Evolutionary conservation across 768 basidiomycete genomes (phyloP), one percentile per base, ranked within the genome.

Genomic region (Erythrobasidium yunnanense): DNA sequence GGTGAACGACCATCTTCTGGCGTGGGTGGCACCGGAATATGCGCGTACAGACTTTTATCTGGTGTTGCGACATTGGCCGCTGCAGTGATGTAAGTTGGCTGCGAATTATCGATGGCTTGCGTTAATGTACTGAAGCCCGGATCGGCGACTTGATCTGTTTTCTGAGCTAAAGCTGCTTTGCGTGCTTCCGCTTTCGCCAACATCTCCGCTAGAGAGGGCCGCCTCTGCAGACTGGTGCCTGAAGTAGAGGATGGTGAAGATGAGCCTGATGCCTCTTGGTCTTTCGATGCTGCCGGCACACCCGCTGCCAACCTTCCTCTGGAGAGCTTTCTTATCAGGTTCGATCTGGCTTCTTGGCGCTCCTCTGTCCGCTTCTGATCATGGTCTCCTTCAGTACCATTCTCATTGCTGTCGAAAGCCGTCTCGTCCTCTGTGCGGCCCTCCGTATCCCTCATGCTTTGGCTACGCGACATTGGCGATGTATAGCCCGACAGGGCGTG

Each of bases 261-360:
- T 33, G 8, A 68, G 15, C 35, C 62, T 66, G 11, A 56, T 62
- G 33, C 68, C 68, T n/a, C 69, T 27, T 6, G 67, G 66, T 11
- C 69, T n/a, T n/a, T 57, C 65, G 56, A n/a, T 22, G 55, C 6
- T 27, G n/a, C 34, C 15, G 47, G n/a, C 4, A 46, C 20, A 7
- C 15, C 27, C 18, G 38, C 42, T 15, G 29, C 38, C 23, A 72
- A 45, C 13, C 69, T 30, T 5, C 73, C 22, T 23, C 66, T 68
- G 15, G 68, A 70, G 1, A 73, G 52, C 38, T 73, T 73, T 23
- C 73, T 66, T 55, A 73, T 73, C 22, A 73, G 46, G 65, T 73
- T 73, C 11, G 65, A 54, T n/a, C 73, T 46, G 6, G 72, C 72
- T 22, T 68, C 69, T 30, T 50, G 58, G 1, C 71, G 34, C 33